Percentiles rank a stretch among this genome's conserved stretches.
Evolutionary conservation across 179 eudicot species (phyloP).

Genomic region (Beta corolliflora): DNA sequence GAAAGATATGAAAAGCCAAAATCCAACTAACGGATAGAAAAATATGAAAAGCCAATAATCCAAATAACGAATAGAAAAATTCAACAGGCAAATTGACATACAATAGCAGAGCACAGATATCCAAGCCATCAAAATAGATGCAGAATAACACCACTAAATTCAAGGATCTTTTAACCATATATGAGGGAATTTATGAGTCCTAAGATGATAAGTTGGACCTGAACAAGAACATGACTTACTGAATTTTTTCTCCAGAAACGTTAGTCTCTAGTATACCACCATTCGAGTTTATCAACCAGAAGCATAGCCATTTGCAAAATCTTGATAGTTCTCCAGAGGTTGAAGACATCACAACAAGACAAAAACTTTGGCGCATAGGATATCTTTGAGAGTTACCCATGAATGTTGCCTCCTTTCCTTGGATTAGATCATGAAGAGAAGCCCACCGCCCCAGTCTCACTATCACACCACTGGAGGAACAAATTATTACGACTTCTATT

Average conservation of each 20-base stretch:
- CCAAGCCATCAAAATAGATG: neutral
- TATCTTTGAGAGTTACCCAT: neutral
- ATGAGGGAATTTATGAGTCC: neutral
- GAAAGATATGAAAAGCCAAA: neutral
- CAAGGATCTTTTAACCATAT: neutral
- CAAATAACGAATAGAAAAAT: neutral
- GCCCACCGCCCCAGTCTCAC: neutral
- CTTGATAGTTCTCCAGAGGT: neutral
- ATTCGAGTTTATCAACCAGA: neutral
- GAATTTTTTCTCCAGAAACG: neutral
- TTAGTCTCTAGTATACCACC: neutral
- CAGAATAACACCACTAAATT: neutral
- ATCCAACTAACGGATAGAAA: neutral
- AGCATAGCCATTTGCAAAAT: neutral
- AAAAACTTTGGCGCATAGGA: neutral
- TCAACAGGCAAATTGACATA: neutral
- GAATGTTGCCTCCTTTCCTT: neutral
- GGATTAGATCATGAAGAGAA: neutral
- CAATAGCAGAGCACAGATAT: neutral
- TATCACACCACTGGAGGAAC: neutral
- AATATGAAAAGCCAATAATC: neutral
- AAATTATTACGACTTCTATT: neutral
- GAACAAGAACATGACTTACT: neutral
- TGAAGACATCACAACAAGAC: neutral
- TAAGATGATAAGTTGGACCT: neutral